Evolutionary conservation across 805 yeast species (phyloP), one percentile per base, ranked within the genome.

Genomic region (Myxozyma kluyveri): DNA sequence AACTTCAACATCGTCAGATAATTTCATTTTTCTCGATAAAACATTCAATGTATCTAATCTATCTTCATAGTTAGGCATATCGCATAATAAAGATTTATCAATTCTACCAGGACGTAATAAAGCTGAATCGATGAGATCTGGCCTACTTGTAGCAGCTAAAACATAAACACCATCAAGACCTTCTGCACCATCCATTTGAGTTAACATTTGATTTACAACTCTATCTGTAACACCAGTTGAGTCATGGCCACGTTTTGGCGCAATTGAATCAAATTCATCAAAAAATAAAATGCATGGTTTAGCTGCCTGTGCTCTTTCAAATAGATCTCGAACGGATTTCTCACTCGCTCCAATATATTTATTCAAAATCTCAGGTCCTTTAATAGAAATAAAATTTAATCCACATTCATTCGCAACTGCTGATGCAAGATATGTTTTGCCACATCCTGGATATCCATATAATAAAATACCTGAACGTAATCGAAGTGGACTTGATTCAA

Each of bases 121-220:
- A 0, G 99, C 99, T 2, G 96, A 84, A 67, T 93, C 99, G 59
- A 93, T 90, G 61, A 93, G 75, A 64, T 93, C 99, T 0, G 99
- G 99, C 62, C 99, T 77, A 62, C 93, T 83, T 0, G 98, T 93
- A 1, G 98, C 99, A 0, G 98, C 98, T 23, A 93, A 74, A 0
- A 93, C 96, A 66, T 93, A 91, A 1, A 93, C 98, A 2, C 98
- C 97, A 63, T 90, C 97, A 26, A 90, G 73, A 0, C 98, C 97
- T 68, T 93, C 98, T 0, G 98, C 98, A 72, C 99, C 99, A 69
- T 93, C 99, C 96, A 93, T 90, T 67, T 93, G 97, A 0, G 99
- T 93, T 63, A 93, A 77, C 81, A 93, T 80, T 66, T 93, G 99
- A 69, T 93, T 93, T 23, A 93, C 99, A 37, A 93, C 96, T 62